Evolutionary conservation across 768 basidiomycete genomes (phyloP).

Genomic region (Strobilomyces dryophilus): DNA sequence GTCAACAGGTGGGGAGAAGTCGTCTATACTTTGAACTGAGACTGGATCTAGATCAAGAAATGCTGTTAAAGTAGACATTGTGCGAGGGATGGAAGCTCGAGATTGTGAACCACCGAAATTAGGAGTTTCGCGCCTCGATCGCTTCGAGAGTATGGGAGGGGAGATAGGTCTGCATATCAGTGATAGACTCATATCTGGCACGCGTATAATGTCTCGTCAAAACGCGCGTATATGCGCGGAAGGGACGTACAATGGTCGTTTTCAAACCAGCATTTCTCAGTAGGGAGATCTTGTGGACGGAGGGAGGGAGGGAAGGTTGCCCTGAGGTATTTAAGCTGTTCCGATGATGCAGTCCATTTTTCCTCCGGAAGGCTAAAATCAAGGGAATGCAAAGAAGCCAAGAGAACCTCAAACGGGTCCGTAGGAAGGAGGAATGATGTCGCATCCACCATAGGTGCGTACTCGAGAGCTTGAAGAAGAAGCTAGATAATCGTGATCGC

Average conservation of each 20-base stretch:
- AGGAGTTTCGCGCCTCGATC: slow-evolving; percentile 46
- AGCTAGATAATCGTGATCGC: slow-evolving; percentile 32
- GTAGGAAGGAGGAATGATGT: slow-evolving; percentile 47
- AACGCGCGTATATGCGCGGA: slow-evolving; percentile 15
- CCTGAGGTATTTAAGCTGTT: slow-evolving; percentile 18
- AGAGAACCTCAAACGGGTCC: slow-evolving; percentile 51
- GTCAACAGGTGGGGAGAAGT: slow-evolving; percentile 29
- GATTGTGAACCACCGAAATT: slow-evolving; percentile 30
- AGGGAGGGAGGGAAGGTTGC: slow-evolving; percentile 11
- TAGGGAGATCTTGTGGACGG: slow-evolving; percentile 27
- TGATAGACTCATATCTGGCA: slow-evolving; percentile 24
- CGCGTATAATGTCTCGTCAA: not conserved
- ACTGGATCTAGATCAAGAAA: slow-evolving; percentile 25
- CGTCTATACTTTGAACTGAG: slow-evolving; percentile 28
- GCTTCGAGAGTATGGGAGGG: slow-evolving; percentile 41
- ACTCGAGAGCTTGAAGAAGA: slow-evolving; percentile 35
- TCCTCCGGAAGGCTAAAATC: slow-evolving; percentile 41
- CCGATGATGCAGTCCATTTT: slow-evolving; percentile 33
- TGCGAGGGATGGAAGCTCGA: slow-evolving; percentile 25
- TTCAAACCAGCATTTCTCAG: slow-evolving; percentile 37
- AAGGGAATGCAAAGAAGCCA: slow-evolving; percentile 30
- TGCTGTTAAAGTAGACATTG: slow-evolving; percentile 17
- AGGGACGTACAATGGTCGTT: slow-evolving; percentile 32
- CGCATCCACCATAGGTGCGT: slow-evolving; percentile 47
- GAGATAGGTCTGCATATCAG: slow-evolving; percentile 34